Conservation (phyloP, 2,329 filamentous ascomycete species). For the Fusarium sacchari region DNA sequence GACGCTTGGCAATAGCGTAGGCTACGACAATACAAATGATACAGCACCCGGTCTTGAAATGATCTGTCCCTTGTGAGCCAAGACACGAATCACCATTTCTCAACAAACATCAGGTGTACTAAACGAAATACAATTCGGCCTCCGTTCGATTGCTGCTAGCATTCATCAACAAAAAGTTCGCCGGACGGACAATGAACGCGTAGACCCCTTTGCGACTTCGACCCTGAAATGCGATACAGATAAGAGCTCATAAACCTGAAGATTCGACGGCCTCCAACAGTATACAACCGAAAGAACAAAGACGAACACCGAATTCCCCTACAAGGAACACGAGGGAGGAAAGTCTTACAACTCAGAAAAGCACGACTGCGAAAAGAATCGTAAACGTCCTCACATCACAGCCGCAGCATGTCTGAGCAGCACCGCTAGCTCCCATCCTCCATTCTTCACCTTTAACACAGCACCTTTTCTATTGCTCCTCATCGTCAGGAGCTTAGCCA, state of each 20-base stretch:
- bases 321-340: neutral
- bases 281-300: slow-evolving; percentile 7
- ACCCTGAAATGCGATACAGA: slow-evolving; percentile 32
- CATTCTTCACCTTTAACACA: slow-evolving; percentile 29
- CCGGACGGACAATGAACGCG: slow-evolving; percentile 36
- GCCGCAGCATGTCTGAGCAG: slow-evolving; percentile 42
- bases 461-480: slow-evolving; percentile 22
- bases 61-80: slow-evolving; percentile 36
- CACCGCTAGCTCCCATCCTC: slow-evolving; percentile 30
- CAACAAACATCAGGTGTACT: slow-evolving; percentile 8
- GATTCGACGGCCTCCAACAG: slow-evolving; percentile 24
- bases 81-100: slow-evolving; percentile 26
- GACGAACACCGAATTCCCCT: neutral
- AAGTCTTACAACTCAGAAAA: neutral
- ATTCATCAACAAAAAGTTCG: slow-evolving; percentile 20
- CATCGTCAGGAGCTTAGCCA: slow-evolving; percentile 43
- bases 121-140: neutral
- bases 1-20: slow-evolving; percentile 26
- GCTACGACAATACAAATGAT: slow-evolving; percentile 36
- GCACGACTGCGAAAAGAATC: neutral
- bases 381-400: slow-evolving; percentile 3
- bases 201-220: slow-evolving; percentile 36
- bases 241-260: slow-evolving; percentile 30
- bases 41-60: slow-evolving; percentile 30
- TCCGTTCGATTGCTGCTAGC: neutral